These are phyloP conservation scores for Alternaria triticimaculans DNA, from an alignment of 2,329 filamentous ascomycete genomes.

Conservation along the genomic window DNA sequence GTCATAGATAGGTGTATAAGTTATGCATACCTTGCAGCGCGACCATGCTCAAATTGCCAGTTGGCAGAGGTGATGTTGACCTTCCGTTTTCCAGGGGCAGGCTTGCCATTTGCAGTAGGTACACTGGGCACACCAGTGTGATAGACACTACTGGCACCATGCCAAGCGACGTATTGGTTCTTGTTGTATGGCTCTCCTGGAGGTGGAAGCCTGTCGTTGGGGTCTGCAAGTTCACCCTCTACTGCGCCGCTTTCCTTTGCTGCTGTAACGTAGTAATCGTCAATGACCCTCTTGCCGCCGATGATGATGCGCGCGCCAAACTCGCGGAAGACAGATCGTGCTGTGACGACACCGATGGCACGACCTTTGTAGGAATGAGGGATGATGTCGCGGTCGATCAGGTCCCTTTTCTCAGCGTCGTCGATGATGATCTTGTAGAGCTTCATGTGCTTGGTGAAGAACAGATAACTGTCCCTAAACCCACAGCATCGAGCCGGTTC, in stretches of 20 bases:
- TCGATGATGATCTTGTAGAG: conserved; percentile 98
- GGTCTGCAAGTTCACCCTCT: conserved; percentile 91
- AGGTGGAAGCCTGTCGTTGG: conserved; percentile 77
- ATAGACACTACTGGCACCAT: conserved; percentile 94
- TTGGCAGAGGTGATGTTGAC: conserved; percentile 91
- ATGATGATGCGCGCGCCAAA: conserved; percentile 95
- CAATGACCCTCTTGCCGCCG: conserved; percentile 81
- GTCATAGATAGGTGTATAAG: background rate
- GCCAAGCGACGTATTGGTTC: conserved; percentile 99
- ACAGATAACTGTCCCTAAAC: conserved; percentile 96
- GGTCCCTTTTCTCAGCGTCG: conserved; percentile 94
- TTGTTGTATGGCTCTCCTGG: conserved; percentile 93
- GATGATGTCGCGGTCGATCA: conserved; percentile 94
- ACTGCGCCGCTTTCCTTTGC: conserved; percentile 77
- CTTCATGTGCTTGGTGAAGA: conserved; percentile 97
- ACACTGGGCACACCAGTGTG: conserved; percentile 80
- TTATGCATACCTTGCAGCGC: conserved; percentile 78
- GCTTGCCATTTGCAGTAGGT: conserved; percentile 77
- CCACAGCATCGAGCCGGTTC: conserved; percentile 96
- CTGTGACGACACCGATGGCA: conserved; percentile 95
- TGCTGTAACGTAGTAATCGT: conserved; percentile 86
- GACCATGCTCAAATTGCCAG: conserved; percentile 95
- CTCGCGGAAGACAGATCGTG: conserved; percentile 94
- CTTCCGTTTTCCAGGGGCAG: conserved; percentile 76
- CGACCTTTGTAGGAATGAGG: conserved; percentile 98